Evolutionary conservation across 1,139 yeast genomes (phyloP), one percentile per base, ranked within the genome.

Genomic region (Casaregolazyma suthepensis): DNA sequence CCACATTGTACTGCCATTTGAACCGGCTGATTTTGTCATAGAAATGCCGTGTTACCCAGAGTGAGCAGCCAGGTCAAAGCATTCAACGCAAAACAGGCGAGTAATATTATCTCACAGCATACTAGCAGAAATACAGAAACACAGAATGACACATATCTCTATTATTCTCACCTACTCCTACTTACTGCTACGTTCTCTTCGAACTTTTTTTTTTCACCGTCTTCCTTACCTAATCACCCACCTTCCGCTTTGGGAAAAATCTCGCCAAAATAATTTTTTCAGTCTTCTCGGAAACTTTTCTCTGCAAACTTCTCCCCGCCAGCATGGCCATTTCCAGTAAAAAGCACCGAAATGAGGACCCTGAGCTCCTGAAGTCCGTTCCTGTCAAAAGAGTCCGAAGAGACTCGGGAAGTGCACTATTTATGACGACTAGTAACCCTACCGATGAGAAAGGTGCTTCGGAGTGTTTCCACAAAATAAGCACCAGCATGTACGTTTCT

Each of bases 401-500:
- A 31, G 45, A 54, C n/a, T 20, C 46, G n/a, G 46, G 46, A 12
- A 37, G 43, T 35, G 47, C 47, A 5, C 13, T 40, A 13, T 49
- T 49, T 37, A 42, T 43, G 13, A 26, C 52, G 3, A 15, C 44
- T 22, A 26, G 40, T 26, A 73, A 71, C 57, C 74, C 73, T 10
- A 53, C 66, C 18, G 64, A 63, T 51, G 55, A 55, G 18, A 64
- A 66, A 42, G 76, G 76, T 7, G 51, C 71, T 15, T 70, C 77
- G 13, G 69, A 83, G 66, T 86, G 95, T 66, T 88, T 87, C 72
- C 83, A 81, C 61, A 75, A 71, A 46, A 80, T 85, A 53, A 77
- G 82, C 45, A 76, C 89, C 1, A 74, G 81, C 18, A 69, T 93
- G 68, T 89, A 90, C 65, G 82, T 90, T 3, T 88, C 96, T 4